phyloP scores from a whole-genome alignment of 2,329 filamentous ascomycete species.

The Celoporthe dispersa region DNA sequence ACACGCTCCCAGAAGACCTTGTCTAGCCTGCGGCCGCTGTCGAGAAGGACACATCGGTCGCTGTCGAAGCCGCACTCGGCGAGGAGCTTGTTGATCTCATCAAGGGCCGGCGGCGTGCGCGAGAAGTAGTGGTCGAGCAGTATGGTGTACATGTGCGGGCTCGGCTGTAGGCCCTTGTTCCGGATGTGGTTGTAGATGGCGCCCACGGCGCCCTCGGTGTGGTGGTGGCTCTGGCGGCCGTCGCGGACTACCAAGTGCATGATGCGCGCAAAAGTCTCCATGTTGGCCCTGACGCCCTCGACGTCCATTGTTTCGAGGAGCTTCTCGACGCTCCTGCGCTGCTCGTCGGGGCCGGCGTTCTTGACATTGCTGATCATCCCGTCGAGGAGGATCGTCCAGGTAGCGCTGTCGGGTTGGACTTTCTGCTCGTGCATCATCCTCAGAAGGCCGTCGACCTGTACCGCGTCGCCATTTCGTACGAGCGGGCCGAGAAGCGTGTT shows the following conservation, averaged over 20 bases:
- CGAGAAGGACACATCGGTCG: constrained; percentile 1
- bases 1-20: constrained; percentile 72
- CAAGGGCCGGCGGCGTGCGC: constrained; percentile 60
- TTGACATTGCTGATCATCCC: constrained; percentile 53
- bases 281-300: constrained; percentile 62
- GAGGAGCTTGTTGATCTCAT: constrained; percentile 64
- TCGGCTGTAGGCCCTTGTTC: constrained; percentile 54
- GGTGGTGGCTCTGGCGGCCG: constrained; percentile 7
- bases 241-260: constrained; percentile 65
- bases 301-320: constrained; percentile 63
- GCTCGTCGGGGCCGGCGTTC: constrained; percentile 49
- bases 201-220: constrained; percentile 51
- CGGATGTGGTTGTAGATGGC: constrained; percentile 68
- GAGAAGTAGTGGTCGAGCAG: constrained; percentile 71
- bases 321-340: constrained; percentile 54
- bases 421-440: constrained; percentile 60
- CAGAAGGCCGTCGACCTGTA: constrained; percentile 58
- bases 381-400: constrained; percentile 75
- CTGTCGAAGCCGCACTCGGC: constrained; percentile 54
- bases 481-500: constrained; percentile 71
- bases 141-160: constrained; percentile 74
- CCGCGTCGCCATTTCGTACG: constrained; percentile 52
- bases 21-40: constrained; percentile 48
- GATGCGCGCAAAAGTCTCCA: constrained; percentile 70
- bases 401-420: constrained; percentile 66